Percentiles rank a stretch among this genome's conserved stretches.
These are phyloP conservation scores for Lactifluus rugatus DNA, from an alignment of 768 basidiomycete genomes.

Conservation along the genomic window DNA sequence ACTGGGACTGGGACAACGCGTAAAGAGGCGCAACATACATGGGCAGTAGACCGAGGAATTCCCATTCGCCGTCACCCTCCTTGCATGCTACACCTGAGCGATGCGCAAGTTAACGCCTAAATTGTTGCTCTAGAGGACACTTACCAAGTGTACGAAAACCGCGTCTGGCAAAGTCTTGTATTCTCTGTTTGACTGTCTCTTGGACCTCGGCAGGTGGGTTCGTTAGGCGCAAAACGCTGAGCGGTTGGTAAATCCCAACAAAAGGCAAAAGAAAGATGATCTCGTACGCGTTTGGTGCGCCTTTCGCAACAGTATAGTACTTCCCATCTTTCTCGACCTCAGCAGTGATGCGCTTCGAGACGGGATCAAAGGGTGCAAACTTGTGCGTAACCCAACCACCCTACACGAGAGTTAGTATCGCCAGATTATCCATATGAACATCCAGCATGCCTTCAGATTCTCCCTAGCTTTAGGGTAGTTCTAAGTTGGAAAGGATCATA, in stretches of 20 bases:
- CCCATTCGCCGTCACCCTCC: constrained; percentile 34
- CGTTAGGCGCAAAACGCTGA: constrained; percentile 34
- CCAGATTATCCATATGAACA: neutral
- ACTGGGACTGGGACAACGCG: neutral
- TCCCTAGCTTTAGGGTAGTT: constrained; percentile 38
- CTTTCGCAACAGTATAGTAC: constrained; percentile 35
- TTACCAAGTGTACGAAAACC: constrained; percentile 36
- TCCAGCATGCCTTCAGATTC: constrained; percentile 17
- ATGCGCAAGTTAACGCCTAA: neutral
- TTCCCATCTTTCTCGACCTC: constrained; percentile 37
- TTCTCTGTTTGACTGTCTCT: constrained; percentile 27
- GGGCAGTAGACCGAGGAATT: constrained; percentile 32
- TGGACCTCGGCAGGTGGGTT: constrained; percentile 28
- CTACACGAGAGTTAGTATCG: constrained; percentile 15
- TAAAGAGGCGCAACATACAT: constrained; percentile 12
- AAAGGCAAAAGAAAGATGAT: neutral
- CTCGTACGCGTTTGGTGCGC: constrained; percentile 35
- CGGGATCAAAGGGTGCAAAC: constrained; percentile 41
- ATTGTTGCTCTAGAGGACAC: neutral
- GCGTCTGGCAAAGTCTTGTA: constrained; percentile 33
- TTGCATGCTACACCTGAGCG: constrained; percentile 32
- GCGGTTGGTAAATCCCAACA: neutral
- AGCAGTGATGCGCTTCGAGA: constrained; percentile 42
- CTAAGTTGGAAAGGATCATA: constrained; percentile 10
- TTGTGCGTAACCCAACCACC: constrained; percentile 37